Evolutionary conservation across 2,329 filamentous ascomycete species (phyloP), one percentile per base, ranked within the genome.

Genomic region (Fusarium dlaminii): DNA sequence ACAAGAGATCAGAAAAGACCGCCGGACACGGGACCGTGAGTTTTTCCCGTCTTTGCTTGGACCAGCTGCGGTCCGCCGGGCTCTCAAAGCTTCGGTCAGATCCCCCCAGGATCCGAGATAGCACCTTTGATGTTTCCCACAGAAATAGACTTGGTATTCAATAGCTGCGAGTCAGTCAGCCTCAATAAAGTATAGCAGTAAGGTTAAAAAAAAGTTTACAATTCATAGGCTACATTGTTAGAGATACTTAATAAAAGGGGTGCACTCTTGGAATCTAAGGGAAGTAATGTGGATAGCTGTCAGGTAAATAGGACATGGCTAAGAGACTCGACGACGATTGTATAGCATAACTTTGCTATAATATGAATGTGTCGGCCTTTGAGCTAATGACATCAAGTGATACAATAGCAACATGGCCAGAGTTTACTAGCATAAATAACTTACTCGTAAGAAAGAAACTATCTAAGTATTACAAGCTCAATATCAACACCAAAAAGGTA

Each of bases 311-410:
- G 11, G 5, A 5, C 29, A 32, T 51, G 0, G 2, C 15, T 10
- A 4, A 49, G 3, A 32, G 11, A 18, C 22, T 32, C 15, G 15
- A 24, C 1, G 15, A 13, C 10, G 2, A 10, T 8, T 14, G 3
- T 14, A 10, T 10, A 7, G 46, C 24, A 49, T 13, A n/a, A n/a
- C 29, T 13, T 3, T 5, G 5, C 9, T 14, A 29, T 9, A 12
- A 3, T 24, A 10, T 51, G 29, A n/a, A 12, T 10, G 8, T 8
- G 8, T 24, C 3, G 2, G 17, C 6, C 4, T 51, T 4, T 5
- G 0, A 20, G 3, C 2, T 0, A 14, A 14, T 11, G 11, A 8
- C 0, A 34, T 34, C 4, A 32, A 32, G 15, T 10, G 6, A 24
- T 34, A 7, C 2, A 14, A 11, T 10, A 20, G 2, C n/a, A 34